phyloP scores from a whole-genome alignment of 768 basidiomycete genomes.

The Lepiota brunneoincarnata region DNA sequence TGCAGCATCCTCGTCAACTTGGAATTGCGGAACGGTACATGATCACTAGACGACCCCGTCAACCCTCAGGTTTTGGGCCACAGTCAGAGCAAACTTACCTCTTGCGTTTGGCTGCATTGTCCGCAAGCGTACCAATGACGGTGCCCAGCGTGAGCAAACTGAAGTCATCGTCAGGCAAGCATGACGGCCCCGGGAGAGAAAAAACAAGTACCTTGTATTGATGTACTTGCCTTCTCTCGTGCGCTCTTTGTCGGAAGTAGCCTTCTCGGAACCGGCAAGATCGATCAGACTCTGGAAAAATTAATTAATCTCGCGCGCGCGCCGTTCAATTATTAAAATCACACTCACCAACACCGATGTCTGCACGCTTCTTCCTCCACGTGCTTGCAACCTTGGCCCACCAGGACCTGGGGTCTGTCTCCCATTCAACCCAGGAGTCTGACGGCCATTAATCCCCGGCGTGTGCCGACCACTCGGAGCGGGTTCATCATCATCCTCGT shows the following conservation, averaged over 20 bases:
- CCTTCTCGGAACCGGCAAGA: slow-evolving; percentile 95
- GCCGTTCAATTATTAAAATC: neutral
- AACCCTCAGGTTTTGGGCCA: neutral
- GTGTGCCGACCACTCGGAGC: slow-evolving; percentile 36
- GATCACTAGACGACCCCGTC: slow-evolving; percentile 50
- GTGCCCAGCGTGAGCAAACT: slow-evolving; percentile 90
- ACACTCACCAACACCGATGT: slow-evolving; percentile 66
- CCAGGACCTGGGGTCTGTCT: slow-evolving; percentile 42
- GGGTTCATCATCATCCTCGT: slow-evolving; percentile 50
- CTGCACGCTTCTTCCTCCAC: slow-evolving; percentile 78
- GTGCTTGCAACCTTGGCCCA: slow-evolving; percentile 67
- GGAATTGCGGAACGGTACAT: slow-evolving; percentile 93
- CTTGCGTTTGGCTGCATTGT: slow-evolving; percentile 79
- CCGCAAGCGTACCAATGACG: slow-evolving; percentile 89
- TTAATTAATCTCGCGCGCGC: neutral
- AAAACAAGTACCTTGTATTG: slow-evolving; percentile 66
- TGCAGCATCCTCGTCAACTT: slow-evolving; percentile 94
- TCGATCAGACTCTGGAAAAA: slow-evolving; percentile 81
- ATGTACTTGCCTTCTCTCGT: slow-evolving; percentile 97
- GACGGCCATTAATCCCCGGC: slow-evolving; percentile 29
- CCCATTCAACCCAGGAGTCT: slow-evolving; percentile 47
- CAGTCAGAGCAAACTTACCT: slow-evolving; percentile 36
- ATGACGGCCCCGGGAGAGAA: neutral
- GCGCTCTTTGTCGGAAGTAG: slow-evolving; percentile 92
- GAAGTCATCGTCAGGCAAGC: slow-evolving; percentile 7